phyloP scores from a whole-genome alignment of 1,284 basidiomycete genomes.

The Puccinia coronata region DNA sequence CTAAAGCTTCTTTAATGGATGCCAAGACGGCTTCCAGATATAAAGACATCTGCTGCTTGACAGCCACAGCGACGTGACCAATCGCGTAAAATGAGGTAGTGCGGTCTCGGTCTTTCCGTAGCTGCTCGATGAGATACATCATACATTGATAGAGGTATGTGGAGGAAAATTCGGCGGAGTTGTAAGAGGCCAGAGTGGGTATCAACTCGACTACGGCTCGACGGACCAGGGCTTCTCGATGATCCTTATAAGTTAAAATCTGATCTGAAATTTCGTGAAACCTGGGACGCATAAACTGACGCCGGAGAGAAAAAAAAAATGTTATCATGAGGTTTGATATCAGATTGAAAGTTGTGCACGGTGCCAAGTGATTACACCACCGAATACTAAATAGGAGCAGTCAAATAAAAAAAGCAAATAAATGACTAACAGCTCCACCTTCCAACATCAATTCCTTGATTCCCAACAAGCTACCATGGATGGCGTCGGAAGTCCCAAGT shows the following conservation, averaged over 20 bases:
- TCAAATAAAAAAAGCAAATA: neutral
- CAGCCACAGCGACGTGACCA: constrained; percentile 87
- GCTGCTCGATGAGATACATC: constrained; percentile 81
- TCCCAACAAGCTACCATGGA: constrained; percentile 89
- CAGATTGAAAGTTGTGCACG: neutral
- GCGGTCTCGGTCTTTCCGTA: constrained; percentile 85
- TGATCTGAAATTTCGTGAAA: constrained; percentile 87
- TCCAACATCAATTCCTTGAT: constrained; percentile 88
- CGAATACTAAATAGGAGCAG: neutral
- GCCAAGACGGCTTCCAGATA: constrained; percentile 90
- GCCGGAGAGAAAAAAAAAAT: constrained; percentile 17
- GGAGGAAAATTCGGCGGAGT: constrained; percentile 84
- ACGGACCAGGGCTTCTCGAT: constrained; percentile 80
- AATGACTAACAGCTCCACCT: constrained; percentile 77
- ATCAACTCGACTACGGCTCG: constrained; percentile 92
- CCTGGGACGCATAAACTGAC: constrained; percentile 86
- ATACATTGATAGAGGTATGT: constrained; percentile 87
- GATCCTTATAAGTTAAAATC: constrained; percentile 83
- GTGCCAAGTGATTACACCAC: neutral
- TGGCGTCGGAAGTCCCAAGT: constrained; percentile 73
- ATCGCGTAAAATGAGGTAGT: constrained; percentile 94
- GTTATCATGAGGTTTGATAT: constrained; percentile 1
- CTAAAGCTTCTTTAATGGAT: constrained; percentile 84
- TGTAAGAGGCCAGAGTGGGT: constrained; percentile 89
- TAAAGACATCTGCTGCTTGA: constrained; percentile 90